Evolutionary conservation across 1,284 basidiomycete species (phyloP).

Genomic region (Ustilago esculenta): DNA sequence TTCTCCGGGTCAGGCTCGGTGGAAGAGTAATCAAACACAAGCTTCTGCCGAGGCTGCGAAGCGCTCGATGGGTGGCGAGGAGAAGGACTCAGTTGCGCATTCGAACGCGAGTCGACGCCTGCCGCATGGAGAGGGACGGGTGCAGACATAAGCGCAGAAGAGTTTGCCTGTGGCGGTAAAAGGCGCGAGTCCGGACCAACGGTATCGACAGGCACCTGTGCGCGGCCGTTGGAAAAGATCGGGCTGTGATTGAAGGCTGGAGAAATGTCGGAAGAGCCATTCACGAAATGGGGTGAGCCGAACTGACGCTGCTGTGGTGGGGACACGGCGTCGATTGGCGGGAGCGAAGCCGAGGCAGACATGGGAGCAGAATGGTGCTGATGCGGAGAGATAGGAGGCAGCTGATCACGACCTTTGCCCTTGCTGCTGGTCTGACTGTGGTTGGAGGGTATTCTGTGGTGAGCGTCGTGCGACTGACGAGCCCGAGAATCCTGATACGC

Average conservation of each 20-base stretch:
- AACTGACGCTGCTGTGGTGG: conserved; percentile 6
- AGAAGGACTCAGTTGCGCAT: conserved; percentile 10
- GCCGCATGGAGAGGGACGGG: not conserved
- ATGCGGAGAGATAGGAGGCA: conserved; percentile 29
- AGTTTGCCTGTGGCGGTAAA: not conserved
- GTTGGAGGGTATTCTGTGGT: conserved; percentile 37
- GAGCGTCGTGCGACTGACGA: conserved; percentile 18
- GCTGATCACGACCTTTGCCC: conserved; percentile 20
- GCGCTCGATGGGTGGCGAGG: conserved; percentile 8
- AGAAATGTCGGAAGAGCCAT: conserved; percentile 24
- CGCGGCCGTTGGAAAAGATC: not conserved
- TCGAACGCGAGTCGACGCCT: not conserved
- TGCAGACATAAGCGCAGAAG: not conserved
- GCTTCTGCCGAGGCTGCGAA: conserved; percentile 23
- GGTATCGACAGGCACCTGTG: not conserved
- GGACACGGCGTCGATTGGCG: conserved; percentile 15
- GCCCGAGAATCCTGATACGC: conserved; percentile 24
- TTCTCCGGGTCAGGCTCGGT: conserved; percentile 31
- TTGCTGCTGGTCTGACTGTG: conserved; percentile 33
- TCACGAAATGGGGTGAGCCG: conserved; percentile 11
- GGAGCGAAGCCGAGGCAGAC: conserved; percentile 24
- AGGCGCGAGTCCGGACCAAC: not conserved
- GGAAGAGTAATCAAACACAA: conserved; percentile 32
- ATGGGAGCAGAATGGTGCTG: conserved; percentile 25
- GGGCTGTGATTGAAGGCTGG: conserved; percentile 17